These are phyloP conservation scores for Stachybotrys chartarum DNA, from an alignment of 2,329 filamentous ascomycete species.

Conservation along the genomic window DNA sequence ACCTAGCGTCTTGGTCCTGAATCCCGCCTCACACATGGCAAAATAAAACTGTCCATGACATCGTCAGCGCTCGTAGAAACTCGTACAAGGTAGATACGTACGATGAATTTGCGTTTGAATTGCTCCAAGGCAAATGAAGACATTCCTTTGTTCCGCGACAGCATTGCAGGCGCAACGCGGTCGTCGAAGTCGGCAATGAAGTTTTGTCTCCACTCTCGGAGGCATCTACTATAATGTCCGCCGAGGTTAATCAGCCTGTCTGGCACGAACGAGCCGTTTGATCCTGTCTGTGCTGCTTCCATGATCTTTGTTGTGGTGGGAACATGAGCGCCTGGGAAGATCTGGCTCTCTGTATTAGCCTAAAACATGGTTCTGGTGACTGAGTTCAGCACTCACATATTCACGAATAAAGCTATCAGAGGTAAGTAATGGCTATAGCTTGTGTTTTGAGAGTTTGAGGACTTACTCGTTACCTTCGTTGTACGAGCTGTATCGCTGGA, in stretches of 20 bases:
- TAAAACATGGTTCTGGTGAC: neutral
- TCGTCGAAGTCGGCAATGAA: slow-evolving; percentile 57
- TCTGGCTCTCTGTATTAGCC: slow-evolving; percentile 58
- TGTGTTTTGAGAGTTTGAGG: neutral
- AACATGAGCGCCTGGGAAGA: slow-evolving; percentile 71
- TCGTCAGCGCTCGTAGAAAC: slow-evolving; percentile 6
- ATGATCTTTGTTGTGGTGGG: slow-evolving; percentile 50
- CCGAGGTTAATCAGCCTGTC: slow-evolving; percentile 67
- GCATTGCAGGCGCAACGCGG: slow-evolving; percentile 52
- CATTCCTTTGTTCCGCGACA: slow-evolving; percentile 51
- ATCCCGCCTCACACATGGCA: slow-evolving; percentile 67
- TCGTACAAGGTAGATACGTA: slow-evolving; percentile 19
- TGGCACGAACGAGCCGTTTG: slow-evolving; percentile 54
- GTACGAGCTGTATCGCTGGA: slow-evolving; percentile 56
- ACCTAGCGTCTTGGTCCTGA: slow-evolving; percentile 63
- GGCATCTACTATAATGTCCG: slow-evolving; percentile 63
- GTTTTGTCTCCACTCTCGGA: slow-evolving; percentile 60
- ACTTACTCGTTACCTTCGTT: slow-evolving; percentile 55
- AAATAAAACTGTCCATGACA: slow-evolving; percentile 57
- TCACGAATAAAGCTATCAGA: neutral
- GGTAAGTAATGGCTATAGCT: neutral
- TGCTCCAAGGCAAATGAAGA: slow-evolving; percentile 55
- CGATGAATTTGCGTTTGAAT: slow-evolving; percentile 66
- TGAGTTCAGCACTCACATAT: neutral
- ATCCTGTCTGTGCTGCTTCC: slow-evolving; percentile 52